Percentiles rank a stretch among this genome's conserved stretches.
Conservation (phyloP, 148 eudicot species). For the Amaranthus hypochondriacus region DNA sequence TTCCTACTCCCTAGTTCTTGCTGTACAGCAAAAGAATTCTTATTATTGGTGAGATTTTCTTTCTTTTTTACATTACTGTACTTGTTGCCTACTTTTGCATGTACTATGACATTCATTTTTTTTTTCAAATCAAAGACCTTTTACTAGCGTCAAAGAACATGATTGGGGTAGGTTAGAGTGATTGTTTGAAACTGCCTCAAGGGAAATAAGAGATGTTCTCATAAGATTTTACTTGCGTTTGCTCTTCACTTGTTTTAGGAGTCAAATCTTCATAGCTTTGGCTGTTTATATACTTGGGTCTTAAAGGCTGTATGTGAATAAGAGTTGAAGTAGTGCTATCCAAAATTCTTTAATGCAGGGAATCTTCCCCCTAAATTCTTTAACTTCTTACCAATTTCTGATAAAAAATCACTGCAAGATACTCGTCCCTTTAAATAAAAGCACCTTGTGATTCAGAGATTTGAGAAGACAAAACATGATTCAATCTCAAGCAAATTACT, state of each 20-base stretch:
- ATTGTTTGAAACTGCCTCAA: background rate
- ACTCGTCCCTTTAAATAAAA: too few relatives aligned
- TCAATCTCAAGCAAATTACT: too few relatives aligned
- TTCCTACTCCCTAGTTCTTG: conserved; percentile 5
- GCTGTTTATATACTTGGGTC: background rate
- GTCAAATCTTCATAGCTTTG: background rate
- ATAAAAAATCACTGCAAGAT: too few relatives aligned
- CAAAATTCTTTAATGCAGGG: background rate
- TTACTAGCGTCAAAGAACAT: background rate
- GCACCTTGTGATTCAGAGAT: too few relatives aligned
- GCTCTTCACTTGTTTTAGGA: background rate
- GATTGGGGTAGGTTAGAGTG: background rate
- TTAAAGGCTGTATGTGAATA: background rate
- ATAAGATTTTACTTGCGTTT: background rate
- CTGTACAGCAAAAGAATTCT: conserved; percentile 1
- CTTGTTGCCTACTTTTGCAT: conserved; percentile 6
- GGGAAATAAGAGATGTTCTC: background rate
- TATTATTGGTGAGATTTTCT: conserved; percentile 14
- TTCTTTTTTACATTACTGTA: background rate
- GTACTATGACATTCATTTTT: background rate
- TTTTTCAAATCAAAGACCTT: background rate
- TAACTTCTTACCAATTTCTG: too few relatives aligned
- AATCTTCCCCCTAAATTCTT: background rate
- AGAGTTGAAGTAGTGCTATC: background rate
- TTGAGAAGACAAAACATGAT: too few relatives aligned